Conservation (phyloP, 164 flowering plant species). For the Platanus orientalis region DNA sequence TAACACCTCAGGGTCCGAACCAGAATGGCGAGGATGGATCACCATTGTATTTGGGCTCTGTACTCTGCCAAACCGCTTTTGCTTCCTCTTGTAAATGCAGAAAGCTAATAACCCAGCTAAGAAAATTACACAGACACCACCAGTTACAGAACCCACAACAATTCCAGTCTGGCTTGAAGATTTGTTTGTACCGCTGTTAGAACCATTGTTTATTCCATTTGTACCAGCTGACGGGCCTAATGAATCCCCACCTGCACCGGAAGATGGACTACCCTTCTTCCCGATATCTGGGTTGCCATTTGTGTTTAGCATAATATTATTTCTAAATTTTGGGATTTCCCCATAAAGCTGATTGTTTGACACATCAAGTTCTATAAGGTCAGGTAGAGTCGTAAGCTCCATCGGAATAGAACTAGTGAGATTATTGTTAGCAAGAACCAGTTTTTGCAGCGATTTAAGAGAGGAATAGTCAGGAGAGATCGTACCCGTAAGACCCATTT, state of each 20-base stretch:
- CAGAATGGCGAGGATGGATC: slow-evolving; percentile 64
- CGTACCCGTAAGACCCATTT: slow-evolving; percentile 54
- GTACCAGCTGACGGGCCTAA: slow-evolving; percentile 9
- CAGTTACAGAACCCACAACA: slow-evolving; percentile 43
- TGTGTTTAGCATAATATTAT: slow-evolving; percentile 30
- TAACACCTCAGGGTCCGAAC: slow-evolving; percentile 46
- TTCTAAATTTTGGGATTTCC: slow-evolving; percentile 41
- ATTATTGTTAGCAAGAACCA: slow-evolving; percentile 50
- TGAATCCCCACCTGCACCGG: slow-evolving; percentile 13
- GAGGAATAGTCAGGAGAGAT: slow-evolving; percentile 53
- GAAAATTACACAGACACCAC: slow-evolving; percentile 21
- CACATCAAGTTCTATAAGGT: slow-evolving; percentile 48
- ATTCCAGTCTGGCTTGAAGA: slow-evolving; percentile 19
- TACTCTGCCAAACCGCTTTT: slow-evolving; percentile 33
- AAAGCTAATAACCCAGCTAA: slow-evolving; percentile 28
- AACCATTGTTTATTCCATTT: neutral
- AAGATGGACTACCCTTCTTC: slow-evolving; percentile 25
- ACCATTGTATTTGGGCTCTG: slow-evolving; percentile 51
- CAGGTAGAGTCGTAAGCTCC: slow-evolving; percentile 47
- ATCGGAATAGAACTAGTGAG: slow-evolving; percentile 67
- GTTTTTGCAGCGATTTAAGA: slow-evolving; percentile 37
- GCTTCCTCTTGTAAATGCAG: slow-evolving; percentile 33
- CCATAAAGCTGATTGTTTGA: slow-evolving; percentile 65
- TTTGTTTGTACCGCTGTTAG: slow-evolving; percentile 16
- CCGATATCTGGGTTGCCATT: slow-evolving; percentile 61